A percentile compares a stretch with the other conserved stretches of the same genome.
Conservation (phyloP, 1,139 yeast species). For the Blastobotrys apis region DNA sequence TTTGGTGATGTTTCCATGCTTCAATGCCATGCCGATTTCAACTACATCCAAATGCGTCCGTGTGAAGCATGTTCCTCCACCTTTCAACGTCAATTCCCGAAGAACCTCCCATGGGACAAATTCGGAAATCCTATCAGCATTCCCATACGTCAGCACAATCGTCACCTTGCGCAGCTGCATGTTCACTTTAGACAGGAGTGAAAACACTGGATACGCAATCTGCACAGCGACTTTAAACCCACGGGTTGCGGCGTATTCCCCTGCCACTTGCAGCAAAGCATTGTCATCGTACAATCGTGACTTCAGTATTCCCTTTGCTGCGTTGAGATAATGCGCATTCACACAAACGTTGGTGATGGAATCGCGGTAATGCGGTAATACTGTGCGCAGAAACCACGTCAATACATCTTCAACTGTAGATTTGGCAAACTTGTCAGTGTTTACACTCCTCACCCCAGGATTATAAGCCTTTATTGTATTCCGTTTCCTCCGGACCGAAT, state of each 20-base stretch:
- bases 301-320: neutral
- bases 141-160: neutral
- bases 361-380: neutral
- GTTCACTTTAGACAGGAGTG: neutral
- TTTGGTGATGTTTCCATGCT: neutral
- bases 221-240: neutral
- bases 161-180: neutral
- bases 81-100: neutral
- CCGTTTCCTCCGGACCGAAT: neutral
- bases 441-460: neutral
- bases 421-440: neutral
- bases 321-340: neutral
- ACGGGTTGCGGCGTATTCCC: neutral
- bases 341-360: neutral
- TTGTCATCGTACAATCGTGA: neutral
- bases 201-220: neutral
- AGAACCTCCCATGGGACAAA: neutral
- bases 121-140: neutral
- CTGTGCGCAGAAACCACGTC: neutral
- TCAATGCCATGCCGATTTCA: neutral
- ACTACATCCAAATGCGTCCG: neutral
- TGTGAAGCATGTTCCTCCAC: neutral
- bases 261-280: neutral
- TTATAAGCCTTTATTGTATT: too few relatives aligned
- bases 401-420: neutral